These are phyloP conservation scores for Scleroderma bovista DNA, from an alignment of 768 basidiomycete genomes.

Conservation along the genomic window DNA sequence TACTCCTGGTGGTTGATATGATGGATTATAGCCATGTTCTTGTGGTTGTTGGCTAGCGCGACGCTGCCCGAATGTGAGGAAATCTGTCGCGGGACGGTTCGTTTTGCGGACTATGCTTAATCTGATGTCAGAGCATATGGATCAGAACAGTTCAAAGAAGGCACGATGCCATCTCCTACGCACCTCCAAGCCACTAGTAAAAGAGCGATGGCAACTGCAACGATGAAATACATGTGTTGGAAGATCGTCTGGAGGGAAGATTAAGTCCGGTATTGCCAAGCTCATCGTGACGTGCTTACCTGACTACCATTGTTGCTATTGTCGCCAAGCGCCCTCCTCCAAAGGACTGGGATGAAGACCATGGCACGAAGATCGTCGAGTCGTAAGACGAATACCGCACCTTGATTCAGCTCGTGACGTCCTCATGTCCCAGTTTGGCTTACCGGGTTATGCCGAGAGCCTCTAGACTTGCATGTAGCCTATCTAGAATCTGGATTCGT, in stretches of 20 bases:
- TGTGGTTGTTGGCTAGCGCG: not conserved
- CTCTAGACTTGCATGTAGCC: too few relatives aligned
- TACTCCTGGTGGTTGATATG: constrained; percentile 10
- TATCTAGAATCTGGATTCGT: too few relatives aligned
- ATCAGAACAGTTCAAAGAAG: constrained; percentile 3
- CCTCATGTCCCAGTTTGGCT: too few relatives aligned
- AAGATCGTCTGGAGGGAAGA: constrained; percentile 12
- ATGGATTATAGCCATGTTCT: constrained; percentile 2
- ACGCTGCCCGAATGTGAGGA: constrained; percentile 11
- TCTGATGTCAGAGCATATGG: constrained; percentile 4
- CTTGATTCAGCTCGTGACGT: too few relatives aligned
- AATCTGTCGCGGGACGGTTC: constrained; percentile 11
- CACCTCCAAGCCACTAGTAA: constrained; percentile 19
- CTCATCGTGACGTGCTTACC: constrained; percentile 10
- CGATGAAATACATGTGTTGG: constrained; percentile 22
- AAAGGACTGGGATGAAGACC: constrained; percentile 4
- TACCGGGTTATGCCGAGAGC: too few relatives aligned
- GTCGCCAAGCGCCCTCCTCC: not conserved
- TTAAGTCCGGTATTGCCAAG: not conserved
- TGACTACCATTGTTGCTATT: not conserved
- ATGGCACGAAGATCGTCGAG: not conserved
- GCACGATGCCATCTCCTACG: not conserved
- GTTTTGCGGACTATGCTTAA: constrained; percentile 19
- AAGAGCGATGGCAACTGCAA: constrained; percentile 8
- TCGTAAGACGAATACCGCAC: too few relatives aligned